A percentile compares a stretch with the other conserved stretches of the same genome.
These are phyloP conservation scores for Cichorium intybus DNA, from an alignment of 140 eudicot genomes.

Conservation along the genomic window DNA sequence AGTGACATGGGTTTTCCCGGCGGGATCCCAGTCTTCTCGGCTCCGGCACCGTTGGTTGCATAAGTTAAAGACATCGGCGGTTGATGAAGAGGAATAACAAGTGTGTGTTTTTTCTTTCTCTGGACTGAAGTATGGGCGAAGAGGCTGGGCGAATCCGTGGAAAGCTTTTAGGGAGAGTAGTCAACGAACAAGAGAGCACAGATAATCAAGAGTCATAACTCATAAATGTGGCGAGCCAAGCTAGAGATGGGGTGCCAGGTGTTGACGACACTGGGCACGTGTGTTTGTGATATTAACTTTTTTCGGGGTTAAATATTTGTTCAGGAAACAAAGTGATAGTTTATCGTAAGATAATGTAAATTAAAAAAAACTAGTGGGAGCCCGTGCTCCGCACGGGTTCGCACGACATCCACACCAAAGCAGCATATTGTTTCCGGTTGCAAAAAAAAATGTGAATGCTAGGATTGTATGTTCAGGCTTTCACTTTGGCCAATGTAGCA, in stretches of 20 bases:
- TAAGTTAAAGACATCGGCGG: slow-evolving; percentile 18
- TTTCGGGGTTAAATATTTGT: not conserved
- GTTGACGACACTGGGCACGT: not conserved
- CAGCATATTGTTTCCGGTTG: too few relatives aligned
- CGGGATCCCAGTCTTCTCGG: slow-evolving; percentile 25
- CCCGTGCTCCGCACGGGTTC: too few relatives aligned
- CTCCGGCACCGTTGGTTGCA: not conserved
- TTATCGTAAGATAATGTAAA: too few relatives aligned
- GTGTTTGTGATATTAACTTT: not conserved
- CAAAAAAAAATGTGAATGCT: too few relatives aligned
- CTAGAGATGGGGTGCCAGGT: not conserved
- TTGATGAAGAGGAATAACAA: not conserved
- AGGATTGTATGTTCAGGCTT: too few relatives aligned
- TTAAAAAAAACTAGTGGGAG: too few relatives aligned
- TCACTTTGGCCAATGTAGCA: too few relatives aligned
- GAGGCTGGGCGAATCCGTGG: not conserved
- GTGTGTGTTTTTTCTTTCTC: not conserved
- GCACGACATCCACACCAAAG: too few relatives aligned
- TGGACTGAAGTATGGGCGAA: not conserved
- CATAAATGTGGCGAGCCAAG: not conserved
- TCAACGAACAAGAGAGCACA: not conserved
- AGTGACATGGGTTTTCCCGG: slow-evolving; percentile 52
- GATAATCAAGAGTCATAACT: too few relatives aligned
- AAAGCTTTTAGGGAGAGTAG: not conserved
- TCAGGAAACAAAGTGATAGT: too few relatives aligned